Evolutionary conservation across 441 rosid genomes (phyloP), one percentile per base, ranked within the genome.

Genomic region (Rhodomyrtus psidioides): DNA sequence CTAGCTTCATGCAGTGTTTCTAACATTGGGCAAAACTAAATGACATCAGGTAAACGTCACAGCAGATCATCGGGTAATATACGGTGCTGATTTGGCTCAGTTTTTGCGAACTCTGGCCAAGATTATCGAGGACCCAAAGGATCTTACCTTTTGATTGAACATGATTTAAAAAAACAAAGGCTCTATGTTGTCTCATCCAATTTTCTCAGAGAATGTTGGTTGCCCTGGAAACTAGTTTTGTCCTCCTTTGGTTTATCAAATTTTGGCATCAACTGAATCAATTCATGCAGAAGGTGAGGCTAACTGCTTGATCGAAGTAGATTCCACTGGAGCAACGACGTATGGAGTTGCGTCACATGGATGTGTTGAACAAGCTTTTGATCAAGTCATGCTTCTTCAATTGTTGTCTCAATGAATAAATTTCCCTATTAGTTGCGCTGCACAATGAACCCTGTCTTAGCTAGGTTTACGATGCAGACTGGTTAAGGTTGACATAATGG

Each of bases 21-120:
- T 70, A 39, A 39, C 79, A 39, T 13, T 34, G n/a, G 34, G 49
- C 15, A 34, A 70, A 39, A 5, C 34, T 53, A 26, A 57, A 86
- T 86, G 81, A 79, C 81, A 83, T 81, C 94, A 95, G 99, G 98
- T 97, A 85, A 97, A 96, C 81, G 93, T 96, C 53, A 95, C 98
- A 5, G 98, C 98, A 17, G 99, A 97, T 90, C 98, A 97, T 89
- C 96, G 97, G 28, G 94, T 97, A 84, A 95, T 97, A 88, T 97
- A 97, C 55, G 99, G 99, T 83, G 94, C 99, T 85, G 98, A 97
- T 91, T 94, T 97, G 58, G 97, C 99, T 90, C 87, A 94, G 53
- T 97, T 97, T 95, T 91, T 95, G 94, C 98, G 94, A 93, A 94
- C 98, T 84, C 79, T 97, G 86, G 94, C 99, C 24, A 90, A 93